Evolutionary conservation across 352 stramenopile genomes (phyloP).

Genomic region (Lagenidium sp.): DNA sequence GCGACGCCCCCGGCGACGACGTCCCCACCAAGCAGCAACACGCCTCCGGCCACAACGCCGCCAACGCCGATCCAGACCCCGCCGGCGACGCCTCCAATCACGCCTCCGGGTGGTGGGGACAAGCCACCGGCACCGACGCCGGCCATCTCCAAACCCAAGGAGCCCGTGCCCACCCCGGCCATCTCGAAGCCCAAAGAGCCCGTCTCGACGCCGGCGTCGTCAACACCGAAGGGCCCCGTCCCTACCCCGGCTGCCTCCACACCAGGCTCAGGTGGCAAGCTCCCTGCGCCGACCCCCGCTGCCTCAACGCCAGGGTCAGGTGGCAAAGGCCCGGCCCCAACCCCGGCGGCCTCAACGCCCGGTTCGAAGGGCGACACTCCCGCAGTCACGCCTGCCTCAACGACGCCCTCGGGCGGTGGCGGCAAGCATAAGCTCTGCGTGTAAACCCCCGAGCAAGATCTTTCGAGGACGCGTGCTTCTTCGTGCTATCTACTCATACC

Average conservation of each 20-base stretch:
- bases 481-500: too few species aligned
- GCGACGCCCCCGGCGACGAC: background rate
- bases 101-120: background rate
- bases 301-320: background rate
- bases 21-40: background rate
- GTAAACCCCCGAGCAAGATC: too few species aligned
- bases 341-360: background rate
- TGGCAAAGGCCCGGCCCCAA: background rate
- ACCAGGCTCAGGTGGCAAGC: background rate
- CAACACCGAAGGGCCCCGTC: background rate
- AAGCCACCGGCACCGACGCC: conserved; percentile 3
- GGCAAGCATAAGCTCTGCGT: conserved; percentile 10
- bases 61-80: background rate
- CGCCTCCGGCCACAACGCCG: background rate
- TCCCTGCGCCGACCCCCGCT: background rate
- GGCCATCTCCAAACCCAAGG: background rate
- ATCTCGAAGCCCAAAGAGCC: conserved; percentile 1
- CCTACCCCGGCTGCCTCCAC: background rate
- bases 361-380: background rate
- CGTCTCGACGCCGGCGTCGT: background rate
- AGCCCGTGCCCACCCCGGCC: conserved; percentile 1
- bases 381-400: conserved; percentile 3
- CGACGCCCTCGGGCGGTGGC: background rate
- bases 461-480: too few species aligned
- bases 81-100: background rate